Percentiles rank a stretch among this genome's conserved stretches.
phyloP scores from a whole-genome alignment of 1,284 basidiomycete genomes.

The Bjerkandera adusta region DNA sequence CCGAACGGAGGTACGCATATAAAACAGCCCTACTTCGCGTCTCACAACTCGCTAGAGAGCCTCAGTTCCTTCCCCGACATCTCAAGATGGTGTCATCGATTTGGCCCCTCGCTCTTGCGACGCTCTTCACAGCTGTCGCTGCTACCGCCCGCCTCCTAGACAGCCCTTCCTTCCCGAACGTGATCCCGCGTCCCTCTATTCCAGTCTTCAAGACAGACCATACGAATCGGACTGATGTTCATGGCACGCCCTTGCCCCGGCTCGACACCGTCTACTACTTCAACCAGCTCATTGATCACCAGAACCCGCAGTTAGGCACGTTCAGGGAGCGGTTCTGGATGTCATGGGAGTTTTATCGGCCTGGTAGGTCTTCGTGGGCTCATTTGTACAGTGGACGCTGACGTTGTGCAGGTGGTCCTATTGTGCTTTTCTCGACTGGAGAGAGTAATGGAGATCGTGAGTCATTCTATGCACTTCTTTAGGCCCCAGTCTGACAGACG shows the following conservation, averaged over 20 bases:
- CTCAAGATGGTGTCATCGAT: too few species aligned
- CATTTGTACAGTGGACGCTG: background rate
- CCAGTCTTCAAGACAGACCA: constrained; percentile 13
- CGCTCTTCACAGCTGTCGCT: background rate
- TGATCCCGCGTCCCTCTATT: constrained; percentile 19
- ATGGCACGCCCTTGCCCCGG: constrained; percentile 24
- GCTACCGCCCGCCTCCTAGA: constrained; percentile 20
- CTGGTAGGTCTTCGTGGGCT: constrained; percentile 32
- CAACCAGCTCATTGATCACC: constrained; percentile 73
- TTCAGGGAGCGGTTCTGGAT: constrained; percentile 75
- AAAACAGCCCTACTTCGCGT: too few species aligned
- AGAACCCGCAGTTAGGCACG: constrained; percentile 66
- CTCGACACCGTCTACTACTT: constrained; percentile 52
- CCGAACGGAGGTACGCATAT: too few species aligned
- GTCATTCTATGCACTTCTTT: constrained; percentile 40
- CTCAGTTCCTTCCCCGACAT: too few species aligned
- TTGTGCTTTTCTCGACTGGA: constrained; percentile 56
- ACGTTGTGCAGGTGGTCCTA: constrained; percentile 53
- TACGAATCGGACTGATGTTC: constrained; percentile 5
- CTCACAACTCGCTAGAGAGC: too few species aligned
- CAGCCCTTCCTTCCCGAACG: constrained; percentile 24
- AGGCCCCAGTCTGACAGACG: background rate
- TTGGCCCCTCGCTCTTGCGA: constrained; percentile 1
- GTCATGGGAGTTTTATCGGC: constrained; percentile 59
- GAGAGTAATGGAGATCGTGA: constrained; percentile 43